Evolutionary conservation across 1,284 basidiomycete genomes (phyloP).

Genomic region (Austroboletus olivaceoglutinosus): DNA sequence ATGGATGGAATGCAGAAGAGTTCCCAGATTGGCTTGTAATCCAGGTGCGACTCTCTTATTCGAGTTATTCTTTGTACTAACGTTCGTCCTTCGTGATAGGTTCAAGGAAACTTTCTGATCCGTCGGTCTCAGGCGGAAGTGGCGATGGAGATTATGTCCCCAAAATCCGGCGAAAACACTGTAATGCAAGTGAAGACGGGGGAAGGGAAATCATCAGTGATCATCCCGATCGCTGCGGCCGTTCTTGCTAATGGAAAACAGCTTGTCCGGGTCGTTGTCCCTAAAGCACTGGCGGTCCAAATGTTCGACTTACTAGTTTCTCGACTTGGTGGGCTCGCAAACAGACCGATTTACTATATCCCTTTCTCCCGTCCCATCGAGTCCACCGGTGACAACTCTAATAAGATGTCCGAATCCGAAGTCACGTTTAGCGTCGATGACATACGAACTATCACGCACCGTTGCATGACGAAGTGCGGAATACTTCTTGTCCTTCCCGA

Average conservation of each 20-base stretch:
- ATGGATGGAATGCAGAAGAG: conserved; percentile 13
- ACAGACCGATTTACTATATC: conserved; percentile 46
- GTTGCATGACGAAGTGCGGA: conserved; percentile 40
- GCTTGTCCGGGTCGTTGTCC: conserved; percentile 49
- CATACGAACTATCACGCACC: conserved; percentile 28
- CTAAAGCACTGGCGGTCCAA: conserved; percentile 41
- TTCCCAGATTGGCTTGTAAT: conserved; percentile 45
- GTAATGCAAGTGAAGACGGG: neutral
- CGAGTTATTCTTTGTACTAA: neutral
- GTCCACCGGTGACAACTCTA: accelerated
- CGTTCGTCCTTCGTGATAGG: conserved; percentile 21
- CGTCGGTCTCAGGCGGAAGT: conserved; percentile 36
- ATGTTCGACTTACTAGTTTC: conserved; percentile 49
- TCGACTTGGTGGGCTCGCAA: conserved; percentile 44
- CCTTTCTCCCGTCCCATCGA: conserved; percentile 42
- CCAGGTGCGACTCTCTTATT: conserved; percentile 31
- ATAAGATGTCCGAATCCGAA: too few relatives aligned
- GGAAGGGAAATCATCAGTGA: conserved; percentile 47
- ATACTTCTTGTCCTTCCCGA: conserved; percentile 49
- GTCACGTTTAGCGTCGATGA: conserved; percentile 10
- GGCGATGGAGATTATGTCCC: conserved; percentile 46
- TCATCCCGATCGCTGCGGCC: conserved; percentile 44
- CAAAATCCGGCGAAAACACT: conserved; percentile 20
- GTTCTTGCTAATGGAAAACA: conserved; percentile 42
- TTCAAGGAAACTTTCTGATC: conserved; percentile 29